These are phyloP conservation scores for Aquanectria penicillioides DNA, from an alignment of 2,329 filamentous ascomycete species.

Conservation along the genomic window DNA sequence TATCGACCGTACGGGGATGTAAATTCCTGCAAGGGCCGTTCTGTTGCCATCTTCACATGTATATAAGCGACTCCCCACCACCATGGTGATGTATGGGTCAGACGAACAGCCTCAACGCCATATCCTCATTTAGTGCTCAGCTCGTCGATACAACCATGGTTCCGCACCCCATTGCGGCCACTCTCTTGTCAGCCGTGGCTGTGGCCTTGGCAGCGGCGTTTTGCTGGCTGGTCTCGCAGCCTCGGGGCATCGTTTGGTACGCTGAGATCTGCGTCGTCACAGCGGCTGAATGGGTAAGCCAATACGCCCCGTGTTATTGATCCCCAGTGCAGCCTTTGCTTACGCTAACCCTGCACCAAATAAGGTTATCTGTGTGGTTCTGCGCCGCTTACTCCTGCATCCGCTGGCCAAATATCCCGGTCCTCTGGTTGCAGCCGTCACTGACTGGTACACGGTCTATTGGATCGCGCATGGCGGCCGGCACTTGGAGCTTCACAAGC, in stretches of 20 bases:
- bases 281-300: neutral
- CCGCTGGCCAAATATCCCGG: constrained; percentile 1
- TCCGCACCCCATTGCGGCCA: neutral
- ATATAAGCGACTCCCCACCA: too few species aligned
- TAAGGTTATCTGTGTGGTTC: neutral
- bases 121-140: too few species aligned
- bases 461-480: neutral
- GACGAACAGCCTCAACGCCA: too few species aligned
- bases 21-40: too few species aligned
- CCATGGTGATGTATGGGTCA: too few species aligned
- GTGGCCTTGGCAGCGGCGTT: neutral
- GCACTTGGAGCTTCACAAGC: neutral
- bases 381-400: neutral
- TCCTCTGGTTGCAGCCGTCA: neutral
- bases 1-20: too few species aligned
- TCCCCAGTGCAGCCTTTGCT: too few species aligned
- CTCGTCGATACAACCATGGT: neutral
- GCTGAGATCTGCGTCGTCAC: neutral
- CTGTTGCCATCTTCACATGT: too few species aligned
- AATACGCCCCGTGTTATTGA: too few species aligned
- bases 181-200: neutral
- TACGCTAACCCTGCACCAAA: too few species aligned
- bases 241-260: neutral
- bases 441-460: constrained; percentile 6
- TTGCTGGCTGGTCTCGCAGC: neutral